Conservation (phyloP, 495 filamentous ascomycete species). For the Podospora pseudopauciseta region DNA sequence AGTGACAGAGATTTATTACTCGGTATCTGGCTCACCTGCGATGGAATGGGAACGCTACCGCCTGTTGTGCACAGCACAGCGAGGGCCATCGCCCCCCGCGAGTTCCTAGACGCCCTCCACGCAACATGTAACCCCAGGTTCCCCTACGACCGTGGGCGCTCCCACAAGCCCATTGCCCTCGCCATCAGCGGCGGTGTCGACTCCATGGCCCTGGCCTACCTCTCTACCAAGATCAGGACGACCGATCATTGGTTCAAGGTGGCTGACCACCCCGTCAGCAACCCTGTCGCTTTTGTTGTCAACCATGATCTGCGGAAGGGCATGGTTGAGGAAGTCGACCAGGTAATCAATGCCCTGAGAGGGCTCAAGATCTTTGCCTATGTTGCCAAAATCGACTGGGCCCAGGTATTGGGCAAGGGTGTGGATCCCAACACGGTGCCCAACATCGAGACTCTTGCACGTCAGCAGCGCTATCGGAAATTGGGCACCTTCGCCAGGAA, state of each 20-base stretch:
- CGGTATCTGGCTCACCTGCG: conserved; percentile 4
- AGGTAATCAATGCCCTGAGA: conserved; percentile 53
- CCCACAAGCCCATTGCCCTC: conserved; percentile 50
- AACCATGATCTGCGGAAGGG: conserved; percentile 71
- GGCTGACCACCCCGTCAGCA: conserved; percentile 35
- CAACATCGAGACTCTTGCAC: conserved; percentile 75
- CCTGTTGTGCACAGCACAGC: conserved; percentile 40
- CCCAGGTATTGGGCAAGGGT: conserved; percentile 12
- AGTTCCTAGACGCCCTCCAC: conserved; percentile 53
- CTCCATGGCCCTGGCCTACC: conserved; percentile 85
- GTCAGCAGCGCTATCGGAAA: conserved; percentile 66
- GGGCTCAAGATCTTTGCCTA: conserved; percentile 27
- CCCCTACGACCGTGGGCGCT: conserved; percentile 21
- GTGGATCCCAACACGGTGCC: conserved; percentile 44
- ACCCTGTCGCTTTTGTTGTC: conserved; percentile 65
- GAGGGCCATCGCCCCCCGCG: conserved; percentile 45
- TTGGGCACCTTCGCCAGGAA: conserved; percentile 60
- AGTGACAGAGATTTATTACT: neutral
- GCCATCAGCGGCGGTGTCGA: conserved; percentile 93
- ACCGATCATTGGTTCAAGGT: conserved; percentile 27
- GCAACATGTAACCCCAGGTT: conserved; percentile 49
- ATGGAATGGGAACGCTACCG: conserved; percentile 46
- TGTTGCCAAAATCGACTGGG: conserved; percentile 39
- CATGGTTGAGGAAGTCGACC: conserved; percentile 63
- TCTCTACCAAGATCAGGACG: conserved; percentile 51